Evolutionary conservation across 139 green algal species (phyloP), one percentile per base, ranked within the genome.

Genomic region (Coccomyxa sp.): DNA sequence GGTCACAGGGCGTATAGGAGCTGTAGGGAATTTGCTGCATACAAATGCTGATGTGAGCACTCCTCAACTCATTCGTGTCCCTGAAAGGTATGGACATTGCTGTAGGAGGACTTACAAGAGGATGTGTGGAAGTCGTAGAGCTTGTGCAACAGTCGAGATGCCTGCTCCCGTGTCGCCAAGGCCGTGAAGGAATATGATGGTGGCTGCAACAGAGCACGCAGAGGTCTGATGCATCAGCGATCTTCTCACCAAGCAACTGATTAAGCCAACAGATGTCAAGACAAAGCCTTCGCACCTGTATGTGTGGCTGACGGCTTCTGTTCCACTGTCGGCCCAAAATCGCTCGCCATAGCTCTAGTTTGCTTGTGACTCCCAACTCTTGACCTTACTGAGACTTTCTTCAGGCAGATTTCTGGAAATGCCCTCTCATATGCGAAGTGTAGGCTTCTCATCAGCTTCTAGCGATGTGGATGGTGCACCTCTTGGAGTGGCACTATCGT

Each of bases 91-190:
- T 54, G 1, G 3, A 27, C 6, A 7, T n/a, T 74, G 34, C 35
- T 2, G 1, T 34, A 40, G 14, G 10, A 29, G 14, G 35, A 27
- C 18, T 50, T 54, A 10, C 29, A 41, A 24, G 70, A 50, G 8
- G 18, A 29, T 39, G 3, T 0, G 8, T 50, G 1, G 2, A 74
- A 44, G 29, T 84, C 82, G 88, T 80, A 16, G 39, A 74, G 31
- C 50, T 64, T 64, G 50, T 64, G 73, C 87, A 33, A 91, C 74
- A 37, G 81, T 64, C 0, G 71, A 68, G 85, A 87, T 91, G 39
- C 89, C 88, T 40, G 83, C 79, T 24, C 84, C 87, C n/a, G 87
- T 87, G 80, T 94, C 90, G 34, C 90, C 90, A 22, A 94, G 83
- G 6, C 90, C 90, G 70, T 92, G 86, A 0, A 90, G 75, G 38